Percentiles rank a stretch among this genome's conserved stretches.
Conservation (phyloP, 257 asterid species). For the Petunia axillaris region DNA sequence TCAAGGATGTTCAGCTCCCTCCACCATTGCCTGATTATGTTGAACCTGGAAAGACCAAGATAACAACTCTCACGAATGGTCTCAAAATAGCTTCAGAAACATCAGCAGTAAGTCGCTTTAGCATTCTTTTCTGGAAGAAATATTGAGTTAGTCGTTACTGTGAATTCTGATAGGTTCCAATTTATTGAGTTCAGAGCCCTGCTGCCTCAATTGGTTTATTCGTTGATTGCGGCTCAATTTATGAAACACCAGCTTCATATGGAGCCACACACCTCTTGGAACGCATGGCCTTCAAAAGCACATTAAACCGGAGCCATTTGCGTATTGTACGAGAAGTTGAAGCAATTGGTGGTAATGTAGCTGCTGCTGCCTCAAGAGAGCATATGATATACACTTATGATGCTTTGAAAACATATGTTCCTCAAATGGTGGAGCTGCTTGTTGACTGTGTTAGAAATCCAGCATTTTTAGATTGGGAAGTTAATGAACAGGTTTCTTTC, state of each 20-base stretch:
- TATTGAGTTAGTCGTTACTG: neutral
- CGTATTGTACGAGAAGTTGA: constrained; percentile 83
- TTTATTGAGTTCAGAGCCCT: constrained; percentile 57
- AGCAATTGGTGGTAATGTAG: constrained; percentile 88
- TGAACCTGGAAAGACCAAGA: constrained; percentile 71
- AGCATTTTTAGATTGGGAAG: constrained; percentile 95
- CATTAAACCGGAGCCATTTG: constrained; percentile 78
- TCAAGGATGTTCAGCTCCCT: constrained; percentile 63
- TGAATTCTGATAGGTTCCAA: constrained; percentile 4
- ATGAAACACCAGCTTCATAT: constrained; percentile 69
- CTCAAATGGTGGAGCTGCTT: constrained; percentile 92
- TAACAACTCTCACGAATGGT: constrained; percentile 78
- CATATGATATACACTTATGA: constrained; percentile 80
- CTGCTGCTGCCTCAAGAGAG: constrained; percentile 75
- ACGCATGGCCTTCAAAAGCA: constrained; percentile 91
- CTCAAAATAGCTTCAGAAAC: constrained; percentile 74
- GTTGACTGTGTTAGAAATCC: constrained; percentile 83
- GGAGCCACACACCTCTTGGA: constrained; percentile 88
- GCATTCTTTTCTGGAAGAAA: constrained; percentile 13
- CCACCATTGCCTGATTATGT: constrained; percentile 77
- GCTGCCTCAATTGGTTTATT: constrained; percentile 77
- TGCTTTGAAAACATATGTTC: constrained; percentile 69
- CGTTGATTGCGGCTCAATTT: constrained; percentile 83
- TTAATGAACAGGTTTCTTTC: constrained; percentile 73
- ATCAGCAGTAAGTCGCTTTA: constrained; percentile 59